Base-by-base conservation (phyloP, 371 early-diverging fungal species). In the Syncephalastrum contaminatum region DNA sequence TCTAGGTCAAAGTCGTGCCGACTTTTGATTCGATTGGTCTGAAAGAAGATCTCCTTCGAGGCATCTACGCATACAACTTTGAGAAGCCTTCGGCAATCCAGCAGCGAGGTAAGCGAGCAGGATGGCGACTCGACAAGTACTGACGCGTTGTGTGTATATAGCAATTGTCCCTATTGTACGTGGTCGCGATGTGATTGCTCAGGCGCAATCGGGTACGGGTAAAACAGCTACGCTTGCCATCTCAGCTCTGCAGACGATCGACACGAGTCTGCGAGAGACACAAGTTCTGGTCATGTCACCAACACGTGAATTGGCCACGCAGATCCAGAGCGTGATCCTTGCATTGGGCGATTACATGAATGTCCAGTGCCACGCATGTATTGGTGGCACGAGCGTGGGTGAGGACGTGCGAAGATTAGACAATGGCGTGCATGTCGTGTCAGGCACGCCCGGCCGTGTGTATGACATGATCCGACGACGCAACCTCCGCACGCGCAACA, bases 121-220 rank as follows among this genome's bases (percentile, higher is more conserved):
- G n/a, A n/a, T n/a, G n/a, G n/a, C n/a, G n/a, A n/a, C n/a, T n/a
- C n/a, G n/a, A n/a, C n/a, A 51, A 18, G 15, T 51, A 43, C 22
- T 22, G 15, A 15, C 20, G 18, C 22, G 8, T 51, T 25, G 4
- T 48, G 10, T 0, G 36, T 30, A 10, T 30, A 42, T 54, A 76
- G 98, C 99, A 30, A 99, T 99, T 68, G 76, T 86, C 54, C 96
- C 97, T 54, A 91, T 99, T 63, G 83, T 94, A 55, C 88, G 84
- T 62, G 95, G 93, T 45, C 87, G 89, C 58, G 98, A 99, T 81
- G 97, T 99, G 51, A 97, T 98, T 70, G 98, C 99, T 48, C 99
- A 99, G 81, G 99, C 99, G 39, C 99, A 99, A 82, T 98, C 99
- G 54, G 99, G 99, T 77, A 99, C 99, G 63, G 99, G 99, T 82